Percentiles rank a stretch among this genome's conserved stretches.
These are phyloP conservation scores for Jatropha multifida DNA, from an alignment of 441 rosid genomes.

Conservation along the genomic window DNA sequence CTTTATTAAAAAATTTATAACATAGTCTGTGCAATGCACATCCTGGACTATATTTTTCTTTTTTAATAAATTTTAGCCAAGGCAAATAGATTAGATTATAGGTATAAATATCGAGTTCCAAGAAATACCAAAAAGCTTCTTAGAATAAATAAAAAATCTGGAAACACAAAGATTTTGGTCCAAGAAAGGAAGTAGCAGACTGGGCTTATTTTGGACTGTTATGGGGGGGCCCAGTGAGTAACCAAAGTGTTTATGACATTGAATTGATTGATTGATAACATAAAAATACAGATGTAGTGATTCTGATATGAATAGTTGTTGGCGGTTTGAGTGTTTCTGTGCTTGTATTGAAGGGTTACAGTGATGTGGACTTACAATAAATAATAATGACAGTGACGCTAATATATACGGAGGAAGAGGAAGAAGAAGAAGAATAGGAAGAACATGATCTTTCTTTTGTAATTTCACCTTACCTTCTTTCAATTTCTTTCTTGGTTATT, in stretches of 20 bases:
- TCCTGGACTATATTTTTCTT: no score
- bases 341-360: conserved; percentile 23
- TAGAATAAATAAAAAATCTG: background rate
- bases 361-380: conserved; percentile 33
- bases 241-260: background rate
- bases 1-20: no score
- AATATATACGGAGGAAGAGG: no score
- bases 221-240: background rate
- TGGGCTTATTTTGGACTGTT: background rate
- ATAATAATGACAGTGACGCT: conserved; percentile 30
- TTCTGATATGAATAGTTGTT: conserved; percentile 8
- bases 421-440: background rate
- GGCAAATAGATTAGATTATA: background rate
- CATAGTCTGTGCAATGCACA: no score
- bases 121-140: background rate
- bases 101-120: conserved; percentile 25
- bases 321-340: conserved; percentile 1
- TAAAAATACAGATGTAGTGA: background rate
- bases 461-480: no score
- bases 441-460: background rate
- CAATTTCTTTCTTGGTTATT: background rate
- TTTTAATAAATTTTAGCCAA: background rate
- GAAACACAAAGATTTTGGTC: background rate
- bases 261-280: background rate
- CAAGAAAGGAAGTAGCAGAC: background rate